A percentile compares a stretch with the other conserved stretches of the same genome.
Evolutionary conservation across 2,329 filamentous ascomycete genomes (phyloP).

Genomic region (Clonostachys byssicola): DNA sequence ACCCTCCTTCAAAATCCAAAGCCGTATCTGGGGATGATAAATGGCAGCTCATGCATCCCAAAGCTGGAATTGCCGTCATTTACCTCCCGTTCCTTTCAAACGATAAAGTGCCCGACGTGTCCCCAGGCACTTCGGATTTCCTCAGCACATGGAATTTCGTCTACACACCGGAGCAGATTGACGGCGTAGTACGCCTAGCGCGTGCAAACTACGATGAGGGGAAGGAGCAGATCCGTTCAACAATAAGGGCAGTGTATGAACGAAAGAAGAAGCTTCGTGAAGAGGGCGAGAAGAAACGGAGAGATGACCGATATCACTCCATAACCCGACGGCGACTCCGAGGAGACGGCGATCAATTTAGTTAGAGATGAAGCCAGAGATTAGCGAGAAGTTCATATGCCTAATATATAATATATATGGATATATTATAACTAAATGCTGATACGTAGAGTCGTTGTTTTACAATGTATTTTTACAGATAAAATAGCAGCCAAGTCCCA

Average conservation of each 20-base stretch:
- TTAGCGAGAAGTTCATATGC: constrained; percentile 1
- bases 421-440: constrained; percentile 10
- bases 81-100: constrained; percentile 91
- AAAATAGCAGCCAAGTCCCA: no score
- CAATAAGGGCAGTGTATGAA: constrained; percentile 87
- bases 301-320: constrained; percentile 35
- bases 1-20: constrained; percentile 48
- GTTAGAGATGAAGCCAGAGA: constrained; percentile 23
- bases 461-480: constrained; percentile 31
- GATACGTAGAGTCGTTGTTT: constrained; percentile 22
- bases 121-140: constrained; percentile 79
- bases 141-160: constrained; percentile 98
- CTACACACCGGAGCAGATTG: constrained; percentile 87
- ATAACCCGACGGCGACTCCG: constrained; percentile 47
- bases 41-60: constrained; percentile 64
- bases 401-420: constrained; percentile 10
- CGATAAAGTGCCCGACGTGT: constrained; percentile 72
- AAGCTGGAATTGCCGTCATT: constrained; percentile 82
- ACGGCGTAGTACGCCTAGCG: constrained; percentile 77
- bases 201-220: constrained; percentile 85
- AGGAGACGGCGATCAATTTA: constrained; percentile 66
- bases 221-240: constrained; percentile 69
- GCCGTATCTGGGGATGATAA: constrained; percentile 58
- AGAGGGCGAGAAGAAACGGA: constrained; percentile 38
- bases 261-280: constrained; percentile 72